Evolutionary conservation across 2,329 filamentous ascomycete genomes (phyloP).

Genomic region (Paracorniculantispora psalliotae): DNA sequence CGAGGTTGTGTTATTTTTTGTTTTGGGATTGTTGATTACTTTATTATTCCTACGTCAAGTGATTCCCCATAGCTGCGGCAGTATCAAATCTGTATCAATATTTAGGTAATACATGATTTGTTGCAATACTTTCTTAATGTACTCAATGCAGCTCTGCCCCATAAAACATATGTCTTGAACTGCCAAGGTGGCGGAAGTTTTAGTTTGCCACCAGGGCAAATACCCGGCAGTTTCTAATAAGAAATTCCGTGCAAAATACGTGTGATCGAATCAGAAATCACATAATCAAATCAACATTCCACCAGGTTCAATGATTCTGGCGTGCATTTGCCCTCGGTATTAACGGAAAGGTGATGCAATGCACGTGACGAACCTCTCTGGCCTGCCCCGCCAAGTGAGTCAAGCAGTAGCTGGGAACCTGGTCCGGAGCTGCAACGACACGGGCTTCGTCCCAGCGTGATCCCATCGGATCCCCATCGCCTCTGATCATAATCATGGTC

Average conservation of each 20-base stretch:
- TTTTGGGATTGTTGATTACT: constrained; percentile 31
- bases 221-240: too few relatives aligned
- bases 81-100: constrained; percentile 25
- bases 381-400: constrained; percentile 16
- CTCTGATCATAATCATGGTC: not conserved
- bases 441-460: constrained; percentile 27
- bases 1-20: not conserved
- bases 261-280: too few relatives aligned
- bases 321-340: not conserved
- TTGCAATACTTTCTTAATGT: constrained; percentile 12
- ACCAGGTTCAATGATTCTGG: too few relatives aligned
- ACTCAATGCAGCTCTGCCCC: not conserved
- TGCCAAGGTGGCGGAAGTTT: not conserved
- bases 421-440: not conserved
- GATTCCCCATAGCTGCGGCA: constrained; percentile 28
- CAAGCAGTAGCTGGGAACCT: constrained; percentile 19
- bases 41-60: constrained; percentile 31
- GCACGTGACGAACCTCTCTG: constrained; percentile 12
- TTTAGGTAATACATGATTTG: constrained; percentile 30
- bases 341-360: not conserved
- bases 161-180: not conserved
- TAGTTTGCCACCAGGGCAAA: not conserved
- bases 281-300: too few relatives aligned
- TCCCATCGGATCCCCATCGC: constrained; percentile 19
- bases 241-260: too few relatives aligned